These are phyloP conservation scores for Letharia lupina DNA, from an alignment of 495 filamentous ascomycete genomes.

Conservation along the genomic window DNA sequence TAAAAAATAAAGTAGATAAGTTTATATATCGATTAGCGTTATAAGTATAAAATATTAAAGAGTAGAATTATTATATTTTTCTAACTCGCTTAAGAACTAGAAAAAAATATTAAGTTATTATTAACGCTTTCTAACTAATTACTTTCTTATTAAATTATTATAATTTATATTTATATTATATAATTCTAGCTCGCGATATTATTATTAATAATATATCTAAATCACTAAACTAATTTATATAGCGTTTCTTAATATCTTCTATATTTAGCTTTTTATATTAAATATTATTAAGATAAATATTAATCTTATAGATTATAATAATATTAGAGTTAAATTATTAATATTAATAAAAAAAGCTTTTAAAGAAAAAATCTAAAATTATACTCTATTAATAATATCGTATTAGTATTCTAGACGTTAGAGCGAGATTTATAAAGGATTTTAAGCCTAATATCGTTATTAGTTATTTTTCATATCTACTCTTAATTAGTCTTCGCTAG, in stretches of 20 bases:
- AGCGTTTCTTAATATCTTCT: slow-evolving; percentile 15
- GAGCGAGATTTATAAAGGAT: too few relatives aligned
- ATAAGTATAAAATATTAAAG: not conserved
- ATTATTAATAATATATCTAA: slow-evolving; percentile 20
- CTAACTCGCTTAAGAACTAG: not conserved
- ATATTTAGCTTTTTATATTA: slow-evolving; percentile 24
- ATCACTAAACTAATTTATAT: slow-evolving; percentile 25
- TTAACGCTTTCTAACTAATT: slow-evolving; percentile 19
- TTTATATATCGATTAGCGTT: not conserved
- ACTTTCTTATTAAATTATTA: slow-evolving; percentile 20
- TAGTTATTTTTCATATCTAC: not conserved
- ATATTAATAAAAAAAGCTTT: not conserved
- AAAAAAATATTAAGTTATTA: slow-evolving; percentile 2
- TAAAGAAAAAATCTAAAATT: too few relatives aligned
- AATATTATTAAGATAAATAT: slow-evolving; percentile 24
- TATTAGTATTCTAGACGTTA: too few relatives aligned
- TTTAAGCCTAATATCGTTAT: not conserved
- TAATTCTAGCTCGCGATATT: slow-evolving; percentile 22
- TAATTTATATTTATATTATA: slow-evolving; percentile 25
- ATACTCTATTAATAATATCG: too few relatives aligned
- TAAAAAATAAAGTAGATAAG: not conserved
- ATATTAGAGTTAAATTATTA: slow-evolving; percentile 15
- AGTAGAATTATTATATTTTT: not conserved
- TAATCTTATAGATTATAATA: slow-evolving; percentile 25
- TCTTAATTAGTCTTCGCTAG: not conserved